Evolutionary conservation across 176 grass and related monocot species (phyloP), one percentile per base, ranked within the genome.

Genomic region (Saccharum officinarum): DNA sequence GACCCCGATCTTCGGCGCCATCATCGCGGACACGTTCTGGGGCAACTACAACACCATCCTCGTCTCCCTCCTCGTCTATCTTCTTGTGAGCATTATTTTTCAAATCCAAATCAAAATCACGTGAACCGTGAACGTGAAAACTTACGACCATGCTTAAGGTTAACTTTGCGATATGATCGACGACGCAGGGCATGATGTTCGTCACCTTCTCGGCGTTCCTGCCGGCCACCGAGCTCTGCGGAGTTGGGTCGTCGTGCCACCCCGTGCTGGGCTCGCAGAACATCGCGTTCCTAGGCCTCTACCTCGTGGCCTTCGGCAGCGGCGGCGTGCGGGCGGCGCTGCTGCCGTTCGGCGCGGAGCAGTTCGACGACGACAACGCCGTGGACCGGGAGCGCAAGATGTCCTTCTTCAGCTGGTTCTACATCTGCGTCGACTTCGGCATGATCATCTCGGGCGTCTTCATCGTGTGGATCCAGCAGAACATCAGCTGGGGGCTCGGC

Each of bases 381-480:
- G 69, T 79, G 40, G 94, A 94, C 76, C 76, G 74, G 82, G 78
- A 86, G 85, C 83, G 88, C 9, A 94, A 92, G 87, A 85, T 76
- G 52, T 79, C 82, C 12, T 97, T 94, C 84, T 97, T 97, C 83
- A 94, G 94, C 83, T 91, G 76, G 86, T 94, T 89, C 86, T 97
- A 97, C 79, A 67, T 97, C 44, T 92, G 85, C 85, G 71, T 92
- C 40, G 91, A 92, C 88, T 92, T 92, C 83, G 94, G 94, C 76
- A 80, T 91, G 74, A 92, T 97, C 76, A 44, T 83, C 33, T 91
- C 94, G 1, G 92, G 94, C 6, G 82, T 87, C 34, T 69, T 92
- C n/a, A 84, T 97, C 23, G 94, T 97, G 16, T 97, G 94, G 94
- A 71, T 97, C 42, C 92, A 94, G 91, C 82, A 90, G 79, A 92